Percentiles rank a stretch among this genome's conserved stretches.
phyloP scores from a whole-genome alignment of 148 eudicot genomes.

The Suaeda aralocaspica region DNA sequence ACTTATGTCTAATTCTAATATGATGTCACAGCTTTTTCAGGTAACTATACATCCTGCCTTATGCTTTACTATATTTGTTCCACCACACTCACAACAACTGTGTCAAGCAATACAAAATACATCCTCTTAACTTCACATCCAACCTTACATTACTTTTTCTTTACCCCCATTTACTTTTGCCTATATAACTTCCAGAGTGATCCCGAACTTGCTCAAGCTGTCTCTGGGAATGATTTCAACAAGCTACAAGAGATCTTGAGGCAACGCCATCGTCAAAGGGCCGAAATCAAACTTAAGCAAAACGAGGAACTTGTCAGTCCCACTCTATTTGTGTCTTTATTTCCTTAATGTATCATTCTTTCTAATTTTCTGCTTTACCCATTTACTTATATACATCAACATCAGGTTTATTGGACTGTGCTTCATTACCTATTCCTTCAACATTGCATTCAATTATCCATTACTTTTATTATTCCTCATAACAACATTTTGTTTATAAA shows the following conservation, averaged over 20 bases:
- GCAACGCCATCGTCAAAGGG: constrained; percentile 65
- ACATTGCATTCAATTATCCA: no score
- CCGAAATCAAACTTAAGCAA: constrained; percentile 49
- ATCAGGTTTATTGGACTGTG: no score
- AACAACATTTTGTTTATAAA: no score
- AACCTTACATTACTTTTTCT: not conserved
- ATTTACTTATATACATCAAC: no score
- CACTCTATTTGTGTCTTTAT: constrained; percentile 9
- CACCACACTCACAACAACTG: not conserved
- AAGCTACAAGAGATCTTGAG: constrained; percentile 70
- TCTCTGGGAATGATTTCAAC: constrained; percentile 75
- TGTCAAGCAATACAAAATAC: not conserved
- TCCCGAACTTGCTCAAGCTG: constrained; percentile 86
- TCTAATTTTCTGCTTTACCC: no score
- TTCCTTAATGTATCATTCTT: not conserved
- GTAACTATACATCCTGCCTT: constrained; percentile 17
- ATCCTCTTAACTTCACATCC: no score
- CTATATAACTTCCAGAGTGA: constrained; percentile 51
- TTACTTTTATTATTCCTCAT: no score
- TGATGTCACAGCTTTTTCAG: constrained; percentile 88
- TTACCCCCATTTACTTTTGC: not conserved
- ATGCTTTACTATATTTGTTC: not conserved
- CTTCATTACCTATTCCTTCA: no score
- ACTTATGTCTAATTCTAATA: constrained; percentile 61
- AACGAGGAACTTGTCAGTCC: constrained; percentile 71